Base-by-base conservation (phyloP, 2,329 filamentous ascomycete species). In the Trichoderma simmonsii region DNA sequence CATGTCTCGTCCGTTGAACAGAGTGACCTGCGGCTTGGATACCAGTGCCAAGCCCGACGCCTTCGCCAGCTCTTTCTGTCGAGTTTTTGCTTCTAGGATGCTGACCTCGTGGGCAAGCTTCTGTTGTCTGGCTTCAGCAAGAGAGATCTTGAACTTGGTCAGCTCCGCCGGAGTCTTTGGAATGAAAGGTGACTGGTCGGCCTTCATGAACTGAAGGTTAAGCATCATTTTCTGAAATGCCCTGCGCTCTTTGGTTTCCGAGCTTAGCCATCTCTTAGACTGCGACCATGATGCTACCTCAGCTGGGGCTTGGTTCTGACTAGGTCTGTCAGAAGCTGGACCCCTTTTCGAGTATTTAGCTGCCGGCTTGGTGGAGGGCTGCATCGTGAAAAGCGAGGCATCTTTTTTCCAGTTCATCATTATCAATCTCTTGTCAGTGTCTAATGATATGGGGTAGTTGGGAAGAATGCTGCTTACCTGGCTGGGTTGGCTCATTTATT, bases 181-280 rank as follows among this genome's bases (percentile, higher is more conserved):
- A 6, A 83, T 72, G 62, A 80, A 81, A 1, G 82, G 81, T 0
- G 82, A 84, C 14, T 79, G 78, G 60, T 79, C 77, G 2, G 79
- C 78, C n/a, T 79, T 76, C 65, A 82, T 80, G 62, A 81, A 78
- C 24, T 76, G 78, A 64, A 84, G 72, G 59, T 81, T 81, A n/a
- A 77, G 74, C 75, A 77, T 75, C 76, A 81, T 77, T 73, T 78
- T 83, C n/a, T 80, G 75, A 70, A 81, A 83, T 5, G 73, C 76
- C 34, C 74, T 76, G n/a, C 79, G 78, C 63, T 81, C 80, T 56
- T 77, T 78, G 24, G 78, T 79, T 51, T 78, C 77, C 11, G 77
- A 72, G 73, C 81, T 83, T n/a, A 79, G 75, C 82, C 82, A 84
- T 67, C 78, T 78, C 74, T 79, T 82, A 62, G 82, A 83, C 43